Base-by-base conservation (phyloP, 345 rosid species). In the Theobroma cacao region DNA sequence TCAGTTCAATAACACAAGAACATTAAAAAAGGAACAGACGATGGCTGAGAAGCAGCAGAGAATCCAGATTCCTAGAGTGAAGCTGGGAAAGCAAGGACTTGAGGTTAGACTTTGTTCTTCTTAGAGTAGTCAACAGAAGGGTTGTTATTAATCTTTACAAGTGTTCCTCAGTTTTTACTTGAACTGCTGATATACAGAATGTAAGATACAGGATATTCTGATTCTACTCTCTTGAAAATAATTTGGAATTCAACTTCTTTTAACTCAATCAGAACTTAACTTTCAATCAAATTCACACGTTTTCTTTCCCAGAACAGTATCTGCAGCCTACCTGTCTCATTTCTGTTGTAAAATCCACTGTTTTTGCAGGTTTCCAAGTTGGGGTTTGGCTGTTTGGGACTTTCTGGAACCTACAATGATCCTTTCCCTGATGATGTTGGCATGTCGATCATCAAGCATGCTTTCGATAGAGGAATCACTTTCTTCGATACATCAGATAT, bases 321-420 rank as follows among this genome's bases (percentile, higher is more conserved):
- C 36, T 14, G 0, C 7, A 3, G n/a, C 0, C 0, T n/a, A n/a
- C n/a, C n/a, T 60, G 38, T 60, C 60, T 55, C n/a, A 30, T 14
- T 62, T 62, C 40, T 62, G 20, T 30, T 61, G 40, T 30, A 9
- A 10, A 59, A 28, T 59, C 22, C 7, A 17, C 8, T 38, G 41
- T 30, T 61, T 40, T 3, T 40, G 28, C 47, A 86, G 87, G 85
- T 86, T 10, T 86, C 89, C 7, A 86, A 82, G 77, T 67, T 84
- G 80, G 87, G 87, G 18, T 86, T 84, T 74, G 87, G 86, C 2
- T 86, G 89, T 65, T 56, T 80, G 80, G 84, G 84, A 20, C 82
- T 84, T 3, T 22, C 56, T n/a, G 87, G 85, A 34, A 7, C 0
- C 1, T 84, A 82, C 78, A 86, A 76, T 76, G 75, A 75, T 61